These are phyloP conservation scores for Fusarium tanahbumbuense DNA, from an alignment of 2,329 filamentous ascomycete species.

Conservation along the genomic window DNA sequence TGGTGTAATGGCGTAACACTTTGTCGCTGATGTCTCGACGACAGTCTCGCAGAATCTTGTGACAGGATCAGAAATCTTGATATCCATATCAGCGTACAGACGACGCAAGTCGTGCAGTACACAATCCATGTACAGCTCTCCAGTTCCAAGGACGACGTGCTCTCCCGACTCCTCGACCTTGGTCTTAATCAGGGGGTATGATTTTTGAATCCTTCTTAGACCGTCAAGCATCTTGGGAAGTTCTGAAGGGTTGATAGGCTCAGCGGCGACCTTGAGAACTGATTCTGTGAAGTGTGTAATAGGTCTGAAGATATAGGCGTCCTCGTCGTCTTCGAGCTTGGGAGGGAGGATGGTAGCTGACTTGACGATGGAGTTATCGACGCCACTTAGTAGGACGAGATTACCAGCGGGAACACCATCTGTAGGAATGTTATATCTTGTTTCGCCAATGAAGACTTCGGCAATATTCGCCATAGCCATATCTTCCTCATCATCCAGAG, in stretches of 20 bases:
- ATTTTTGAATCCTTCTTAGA: conserved; percentile 96
- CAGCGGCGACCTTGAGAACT: conserved; percentile 96
- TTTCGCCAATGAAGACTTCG: conserved; percentile 90
- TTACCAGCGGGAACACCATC: conserved; percentile 95
- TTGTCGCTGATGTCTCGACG: conserved; percentile 95
- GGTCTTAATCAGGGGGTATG: conserved; percentile 92
- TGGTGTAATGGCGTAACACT: conserved; percentile 96
- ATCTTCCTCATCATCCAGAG: conserved; percentile 96
- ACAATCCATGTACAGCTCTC: conserved; percentile 99
- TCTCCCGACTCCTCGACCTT: conserved; percentile 99
- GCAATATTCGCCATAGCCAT: conserved; percentile 89
- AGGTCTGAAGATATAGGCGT: conserved; percentile 94
- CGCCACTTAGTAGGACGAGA: conserved; percentile 88
- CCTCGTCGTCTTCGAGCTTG: conserved; percentile 85
- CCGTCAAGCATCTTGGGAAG: conserved; percentile 99
- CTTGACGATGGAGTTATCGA: conserved; percentile 99
- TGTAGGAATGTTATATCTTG: conserved; percentile 90
- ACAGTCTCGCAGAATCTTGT: conserved; percentile 98
- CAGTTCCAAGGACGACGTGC: conserved; percentile 93
- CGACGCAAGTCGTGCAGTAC: conserved; percentile 93
- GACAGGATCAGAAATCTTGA: conserved; percentile 98
- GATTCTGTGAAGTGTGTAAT: conserved; percentile 96
- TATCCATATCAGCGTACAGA: conserved; percentile 98
- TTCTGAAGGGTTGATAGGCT: conserved; percentile 97
- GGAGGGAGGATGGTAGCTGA: conserved; percentile 89